Evolutionary conservation across 2,329 filamentous ascomycete species (phyloP), one percentile per base, ranked within the genome.

Genomic region (Alternaria sp.): DNA sequence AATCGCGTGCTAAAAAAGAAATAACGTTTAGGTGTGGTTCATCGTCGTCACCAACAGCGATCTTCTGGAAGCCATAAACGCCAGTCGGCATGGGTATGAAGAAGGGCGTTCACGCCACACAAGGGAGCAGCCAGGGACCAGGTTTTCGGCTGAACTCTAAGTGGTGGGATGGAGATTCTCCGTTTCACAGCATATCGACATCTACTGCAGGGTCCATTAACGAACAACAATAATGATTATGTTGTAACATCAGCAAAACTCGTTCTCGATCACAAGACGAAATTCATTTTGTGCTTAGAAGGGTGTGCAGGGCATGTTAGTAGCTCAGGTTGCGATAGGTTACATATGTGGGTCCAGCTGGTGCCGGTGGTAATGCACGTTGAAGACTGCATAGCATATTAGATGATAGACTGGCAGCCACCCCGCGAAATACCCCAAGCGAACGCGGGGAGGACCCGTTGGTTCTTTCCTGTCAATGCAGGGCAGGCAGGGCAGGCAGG

Each of bases 281-380:
- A 5, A 42, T 42, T 30, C 12, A 39, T 26, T 41, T 18, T 12
- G 26, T 51, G 34, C 20, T 16, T 18, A 38, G 32, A 8, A 36
- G 49, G 11, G 30, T 36, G 54, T 44, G 47, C 14, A 39, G 42
- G 39, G 41, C 43, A 24, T 22, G 22, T 12, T 16, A 20, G 20
- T 43, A 26, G 26, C 46, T 14, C 22, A 44, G n/a, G n/a, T 43
- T 43, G 28, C 54, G 28, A 51, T 42, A 28, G 20, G 44, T 57
- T 41, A 18, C n/a, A 24, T 22, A 28, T 41, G 34, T 52, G 39
- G 54, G 30, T 43, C 36, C 28, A 32, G 24, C 7, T 57, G 49
- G 48, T 57, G 41, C 54, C 54, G 54, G 54, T 56, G 54, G 54
- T 56, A 51, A 34, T 48, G 46, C 46, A 48, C 44, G 46, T 16